Conservation (phyloP, 148 eudicot genomes). For the Vaccinium corymbosum region DNA sequence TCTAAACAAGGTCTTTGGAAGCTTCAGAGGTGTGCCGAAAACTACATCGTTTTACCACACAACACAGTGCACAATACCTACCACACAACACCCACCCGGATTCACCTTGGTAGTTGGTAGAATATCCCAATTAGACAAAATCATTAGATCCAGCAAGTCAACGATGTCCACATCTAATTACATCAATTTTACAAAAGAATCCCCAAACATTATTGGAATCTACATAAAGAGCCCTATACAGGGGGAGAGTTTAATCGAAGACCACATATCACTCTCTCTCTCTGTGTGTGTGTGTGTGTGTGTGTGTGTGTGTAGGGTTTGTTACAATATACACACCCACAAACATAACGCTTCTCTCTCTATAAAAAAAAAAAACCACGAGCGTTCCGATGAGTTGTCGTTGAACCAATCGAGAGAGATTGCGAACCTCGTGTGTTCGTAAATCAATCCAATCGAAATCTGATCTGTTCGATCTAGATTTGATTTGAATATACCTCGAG, state of each 20-base stretch:
- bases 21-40: no score
- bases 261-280: conserved; percentile 20
- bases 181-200: background rate
- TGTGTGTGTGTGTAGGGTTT: conserved; percentile 34
- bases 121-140: background rate
- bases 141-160: background rate
- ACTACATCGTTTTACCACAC: no score
- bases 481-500: background rate
- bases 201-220: background rate
- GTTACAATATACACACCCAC: background rate
- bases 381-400: conserved; percentile 4
- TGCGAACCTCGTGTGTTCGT: conserved; percentile 19
- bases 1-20: no score
- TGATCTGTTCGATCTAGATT: background rate
- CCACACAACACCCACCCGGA: no score
- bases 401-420: conserved; percentile 22
- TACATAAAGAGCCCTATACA: background rate
- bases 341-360: conserved; percentile 1
- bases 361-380: background rate
- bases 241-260: background rate
- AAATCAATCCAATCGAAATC: conserved; percentile 18
- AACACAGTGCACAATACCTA: no score
- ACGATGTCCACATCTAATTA: background rate
- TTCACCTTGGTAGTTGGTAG: no score
- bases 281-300: no score